Base-by-base conservation (phyloP, 441 rosid genomes). In the Syzygium syzygioides region DNA sequence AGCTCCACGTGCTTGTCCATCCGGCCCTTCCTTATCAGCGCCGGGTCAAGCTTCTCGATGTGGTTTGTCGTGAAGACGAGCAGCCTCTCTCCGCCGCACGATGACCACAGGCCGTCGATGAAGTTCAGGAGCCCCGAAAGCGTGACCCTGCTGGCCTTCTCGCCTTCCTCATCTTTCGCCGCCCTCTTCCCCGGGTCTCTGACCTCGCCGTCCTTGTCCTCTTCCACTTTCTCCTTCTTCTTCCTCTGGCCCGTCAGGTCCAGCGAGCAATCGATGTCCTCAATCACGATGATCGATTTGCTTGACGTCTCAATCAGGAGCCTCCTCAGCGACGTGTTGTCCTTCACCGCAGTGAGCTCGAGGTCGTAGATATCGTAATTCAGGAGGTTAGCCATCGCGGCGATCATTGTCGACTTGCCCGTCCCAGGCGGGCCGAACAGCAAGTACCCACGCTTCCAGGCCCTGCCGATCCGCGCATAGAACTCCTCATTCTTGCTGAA, bases 401-500 rank as follows among this genome's bases (percentile, higher is more conserved):
- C 96, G 13, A 96, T 91, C 98, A 96, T 94, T 0, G 96, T 96
- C 1, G 98, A 95, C 53, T 95, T 96, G 0, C 98, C 98, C 0
- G 98, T 96, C 48, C 98, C 98, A 0, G 97, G 96, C 15, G 97
- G 98, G 14, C 98, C 97, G 71, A 90, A 95, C 17, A 96, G 91
- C 6, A 96, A 93, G 93, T 95, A 95, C 23, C 98, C 97, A 79
- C 97, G 66, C 88, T 96, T 96, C 98, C 98, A 95, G 2, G 96
- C 94, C 88, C 93, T 92, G 9, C 98, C 98, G 7, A 95, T 94
- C 89, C 93, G 94, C 19, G 93, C 84, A 88, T 94, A 95, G 56
- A 93, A 96, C 41, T 96, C 96, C 86, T 94, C 92, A 1, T 93
- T 92, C 50, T 90, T 53, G 59, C 94, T 93, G 80, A 95, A 95